Percentiles rank a stretch among this genome's conserved stretches.
Conservation (phyloP, 164 flowering plant species). For the Magnolia officinalis region DNA sequence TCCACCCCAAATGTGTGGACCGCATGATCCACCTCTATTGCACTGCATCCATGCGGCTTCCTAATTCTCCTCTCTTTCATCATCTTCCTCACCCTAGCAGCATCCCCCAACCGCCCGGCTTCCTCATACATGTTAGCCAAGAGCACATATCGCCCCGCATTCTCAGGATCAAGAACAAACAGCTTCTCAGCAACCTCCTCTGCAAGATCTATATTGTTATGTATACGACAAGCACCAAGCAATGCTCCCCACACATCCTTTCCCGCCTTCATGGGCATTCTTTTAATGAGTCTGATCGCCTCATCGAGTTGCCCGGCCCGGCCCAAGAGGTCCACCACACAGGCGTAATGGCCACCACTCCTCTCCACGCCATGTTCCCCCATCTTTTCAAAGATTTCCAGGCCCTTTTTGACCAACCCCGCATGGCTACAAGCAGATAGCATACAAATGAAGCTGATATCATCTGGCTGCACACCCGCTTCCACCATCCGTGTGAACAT, state of each 20-base stretch:
- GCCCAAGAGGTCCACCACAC: constrained; percentile 42
- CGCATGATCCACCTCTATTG: constrained; percentile 27
- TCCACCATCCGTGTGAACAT: constrained; percentile 33
- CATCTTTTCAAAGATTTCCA: constrained; percentile 31
- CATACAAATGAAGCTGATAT: constrained; percentile 25
- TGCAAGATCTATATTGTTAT: constrained; percentile 38
- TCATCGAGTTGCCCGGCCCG: constrained; percentile 31
- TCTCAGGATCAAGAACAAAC: constrained; percentile 36
- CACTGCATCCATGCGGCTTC: constrained; percentile 42
- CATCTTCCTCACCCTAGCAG: constrained; percentile 34
- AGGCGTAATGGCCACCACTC: constrained; percentile 34
- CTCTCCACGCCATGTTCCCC: constrained; percentile 25
- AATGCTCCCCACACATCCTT: constrained; percentile 42
- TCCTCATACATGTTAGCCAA: constrained; percentile 47
- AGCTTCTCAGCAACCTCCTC: constrained; percentile 34
- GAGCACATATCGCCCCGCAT: constrained; percentile 37
- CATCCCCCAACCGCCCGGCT: constrained; percentile 32
- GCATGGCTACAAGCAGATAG: constrained; percentile 47
- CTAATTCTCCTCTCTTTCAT: constrained; percentile 33
- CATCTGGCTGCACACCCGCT: constrained; percentile 28
- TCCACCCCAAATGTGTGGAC: constrained; percentile 36
- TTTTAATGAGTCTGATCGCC: constrained; percentile 27
- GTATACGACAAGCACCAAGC: constrained; percentile 44
- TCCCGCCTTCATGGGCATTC: constrained; percentile 34
- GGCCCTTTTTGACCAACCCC: constrained; percentile 31